Conservation (phyloP, 345 rosid genomes). For the Atalantia buxifolia region DNA sequence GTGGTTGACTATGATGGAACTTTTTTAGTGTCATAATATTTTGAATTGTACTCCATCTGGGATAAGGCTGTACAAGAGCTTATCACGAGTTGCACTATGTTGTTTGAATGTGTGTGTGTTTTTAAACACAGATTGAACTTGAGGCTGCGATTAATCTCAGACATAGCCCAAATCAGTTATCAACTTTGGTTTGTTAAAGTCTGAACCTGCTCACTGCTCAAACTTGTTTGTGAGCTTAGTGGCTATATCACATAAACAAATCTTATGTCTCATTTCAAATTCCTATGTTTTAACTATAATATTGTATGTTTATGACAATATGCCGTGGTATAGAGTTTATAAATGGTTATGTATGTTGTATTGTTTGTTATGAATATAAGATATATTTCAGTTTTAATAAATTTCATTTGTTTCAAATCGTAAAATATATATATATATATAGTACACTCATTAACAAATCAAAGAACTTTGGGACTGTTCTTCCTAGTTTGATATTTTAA, state of each 20-base stretch:
- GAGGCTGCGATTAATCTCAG: background rate
- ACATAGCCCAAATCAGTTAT: background rate
- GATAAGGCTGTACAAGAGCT: background rate
- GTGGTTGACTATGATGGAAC: background rate
- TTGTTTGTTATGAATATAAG: background rate
- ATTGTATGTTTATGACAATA: background rate
- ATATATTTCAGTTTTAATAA: background rate
- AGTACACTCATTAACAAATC: background rate
- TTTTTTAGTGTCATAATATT: background rate
- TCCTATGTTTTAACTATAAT: background rate
- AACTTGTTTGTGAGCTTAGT: background rate
- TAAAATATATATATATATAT: background rate
- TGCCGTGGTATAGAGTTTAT: background rate
- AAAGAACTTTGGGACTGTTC: background rate
- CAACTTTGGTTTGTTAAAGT: background rate
- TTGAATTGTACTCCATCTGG: background rate
- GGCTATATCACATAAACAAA: background rate
- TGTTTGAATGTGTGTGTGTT: background rate
- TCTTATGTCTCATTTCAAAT: background rate
- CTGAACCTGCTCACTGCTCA: background rate
- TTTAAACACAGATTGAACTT: background rate
- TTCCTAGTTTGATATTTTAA: background rate
- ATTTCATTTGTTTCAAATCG: background rate
- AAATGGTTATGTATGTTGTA: background rate
- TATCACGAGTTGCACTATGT: background rate